phyloP scores from a whole-genome alignment of 805 yeast species.

The Jamesozyma rosinii region DNA sequence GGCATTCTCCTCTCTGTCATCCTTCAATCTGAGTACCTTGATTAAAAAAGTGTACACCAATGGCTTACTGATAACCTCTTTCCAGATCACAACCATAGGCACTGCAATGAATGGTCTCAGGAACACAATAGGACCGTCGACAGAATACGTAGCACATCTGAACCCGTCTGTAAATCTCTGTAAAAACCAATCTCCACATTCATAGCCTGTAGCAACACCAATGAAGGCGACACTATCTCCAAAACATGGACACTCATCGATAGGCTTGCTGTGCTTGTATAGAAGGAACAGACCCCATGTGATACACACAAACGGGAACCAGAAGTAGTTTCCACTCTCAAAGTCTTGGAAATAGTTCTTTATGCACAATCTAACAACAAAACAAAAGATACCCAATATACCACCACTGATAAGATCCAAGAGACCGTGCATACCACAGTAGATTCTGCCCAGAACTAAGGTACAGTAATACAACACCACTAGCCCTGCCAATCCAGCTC shows the following conservation, averaged over 20 bases:
- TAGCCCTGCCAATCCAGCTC: slow-evolving; percentile 12
- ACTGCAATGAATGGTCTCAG: slow-evolving; percentile 59
- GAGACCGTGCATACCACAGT: slow-evolving; percentile 97
- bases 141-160: slow-evolving; percentile 6
- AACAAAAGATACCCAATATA: slow-evolving; percentile 48
- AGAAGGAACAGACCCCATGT: slow-evolving; percentile 42
- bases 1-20: slow-evolving; percentile 21
- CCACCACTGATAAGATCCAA: slow-evolving; percentile 65
- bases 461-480: slow-evolving; percentile 47
- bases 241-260: slow-evolving; percentile 94
- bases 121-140: slow-evolving; percentile 32
- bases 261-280: slow-evolving; percentile 70
- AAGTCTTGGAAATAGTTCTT: slow-evolving; percentile 36
- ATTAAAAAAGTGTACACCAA: slow-evolving; percentile 43
- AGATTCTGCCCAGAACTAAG: slow-evolving; percentile 70
- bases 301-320: slow-evolving; percentile 33
- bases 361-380: slow-evolving; percentile 37
- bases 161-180: slow-evolving; percentile 17
- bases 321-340: slow-evolving; percentile 19
- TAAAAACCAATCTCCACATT: slow-evolving; percentile 47
- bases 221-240: slow-evolving; percentile 92
- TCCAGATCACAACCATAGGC: slow-evolving; percentile 59
- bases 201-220: slow-evolving; percentile 78
- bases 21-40: slow-evolving; percentile 10
- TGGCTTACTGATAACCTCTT: slow-evolving; percentile 54